Conservation (phyloP, 1,284 basidiomycete species). For the Leccinum griseonigrum region DNA sequence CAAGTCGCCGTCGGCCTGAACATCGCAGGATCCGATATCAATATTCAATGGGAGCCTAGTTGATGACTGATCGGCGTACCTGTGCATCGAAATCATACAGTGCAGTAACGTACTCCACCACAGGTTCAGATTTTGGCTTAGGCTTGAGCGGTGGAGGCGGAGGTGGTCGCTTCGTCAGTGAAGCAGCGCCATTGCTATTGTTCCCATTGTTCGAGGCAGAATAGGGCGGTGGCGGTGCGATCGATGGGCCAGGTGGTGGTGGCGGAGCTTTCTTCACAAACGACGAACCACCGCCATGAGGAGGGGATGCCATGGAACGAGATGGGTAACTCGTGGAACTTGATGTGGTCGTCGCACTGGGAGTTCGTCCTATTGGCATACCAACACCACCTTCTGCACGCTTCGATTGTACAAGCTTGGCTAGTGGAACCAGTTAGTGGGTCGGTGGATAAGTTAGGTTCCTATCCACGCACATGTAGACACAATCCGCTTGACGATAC, state of each 20-base stretch:
- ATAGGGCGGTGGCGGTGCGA: constrained; percentile 45
- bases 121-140: constrained; percentile 67
- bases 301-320: constrained; percentile 35
- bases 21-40: background rate
- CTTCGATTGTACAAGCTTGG: constrained; percentile 59
- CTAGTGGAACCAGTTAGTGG: constrained; percentile 35
- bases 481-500: constrained; percentile 77
- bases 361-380: constrained; percentile 40
- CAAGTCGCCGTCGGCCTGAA: constrained; percentile 88
- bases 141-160: constrained; percentile 87
- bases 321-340: constrained; percentile 45
- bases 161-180: constrained; percentile 71
- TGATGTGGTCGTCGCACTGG: constrained; percentile 34
- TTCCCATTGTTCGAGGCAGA: constrained; percentile 31
- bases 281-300: constrained; percentile 41
- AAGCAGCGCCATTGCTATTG: constrained; percentile 14
- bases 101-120: constrained; percentile 82
- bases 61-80: constrained; percentile 34
- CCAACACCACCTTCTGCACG: constrained; percentile 38
- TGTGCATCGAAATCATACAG: constrained; percentile 94
- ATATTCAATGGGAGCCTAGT: background rate
- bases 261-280: constrained; percentile 43
- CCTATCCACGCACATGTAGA: constrained; percentile 70
- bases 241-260: constrained; percentile 46
- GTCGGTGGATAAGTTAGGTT: background rate